Evolutionary conservation across 306 rosid genomes (phyloP).

Genomic region (Quercus bicolor): DNA sequence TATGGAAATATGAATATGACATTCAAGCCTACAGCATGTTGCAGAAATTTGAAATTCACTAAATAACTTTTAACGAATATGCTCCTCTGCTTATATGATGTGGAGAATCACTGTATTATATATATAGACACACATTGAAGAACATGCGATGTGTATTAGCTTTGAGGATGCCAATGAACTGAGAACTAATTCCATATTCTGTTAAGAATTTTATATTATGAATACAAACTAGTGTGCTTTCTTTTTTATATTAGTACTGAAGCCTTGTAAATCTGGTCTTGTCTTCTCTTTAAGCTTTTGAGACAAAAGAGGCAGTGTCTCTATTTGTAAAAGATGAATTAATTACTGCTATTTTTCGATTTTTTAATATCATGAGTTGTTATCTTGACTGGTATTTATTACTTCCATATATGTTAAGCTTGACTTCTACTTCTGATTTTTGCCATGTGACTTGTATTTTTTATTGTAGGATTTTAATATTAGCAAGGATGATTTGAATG

Average conservation of each 20-base stretch:
- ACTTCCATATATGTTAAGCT: background rate
- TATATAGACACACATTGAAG: background rate
- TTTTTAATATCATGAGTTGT: background rate
- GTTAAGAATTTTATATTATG: background rate
- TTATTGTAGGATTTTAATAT: slow-evolving; percentile 68
- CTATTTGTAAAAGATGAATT: background rate
- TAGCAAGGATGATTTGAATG: slow-evolving; percentile 54
- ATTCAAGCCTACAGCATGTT: no score
- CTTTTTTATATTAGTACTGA: background rate
- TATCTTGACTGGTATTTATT: background rate
- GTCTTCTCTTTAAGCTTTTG: slow-evolving; percentile 13
- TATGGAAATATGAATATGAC: background rate
- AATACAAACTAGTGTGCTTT: background rate
- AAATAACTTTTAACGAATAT: no score
- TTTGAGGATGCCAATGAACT: background rate
- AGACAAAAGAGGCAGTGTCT: background rate
- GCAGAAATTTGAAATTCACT: no score
- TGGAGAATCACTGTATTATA: no score
- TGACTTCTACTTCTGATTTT: background rate
- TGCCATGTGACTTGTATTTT: background rate
- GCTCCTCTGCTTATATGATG: no score
- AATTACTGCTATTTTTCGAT: slow-evolving; percentile 12
- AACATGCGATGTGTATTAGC: background rate
- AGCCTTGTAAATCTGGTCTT: background rate
- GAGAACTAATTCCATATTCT: background rate